Evolutionary conservation across 257 asterid genomes (phyloP).

Genomic region (Salvia splendens): DNA sequence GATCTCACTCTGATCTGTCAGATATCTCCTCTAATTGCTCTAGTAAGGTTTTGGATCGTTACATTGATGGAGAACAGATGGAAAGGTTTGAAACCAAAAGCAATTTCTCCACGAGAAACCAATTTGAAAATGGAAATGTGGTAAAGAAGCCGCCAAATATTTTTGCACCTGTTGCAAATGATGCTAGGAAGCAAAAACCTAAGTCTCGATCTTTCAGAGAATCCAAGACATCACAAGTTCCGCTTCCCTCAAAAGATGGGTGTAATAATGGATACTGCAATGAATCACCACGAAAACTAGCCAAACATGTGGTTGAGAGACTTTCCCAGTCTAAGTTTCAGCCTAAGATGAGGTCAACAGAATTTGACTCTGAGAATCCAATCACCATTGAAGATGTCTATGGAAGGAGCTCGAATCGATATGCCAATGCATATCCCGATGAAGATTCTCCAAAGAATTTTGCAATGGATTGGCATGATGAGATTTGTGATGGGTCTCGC

Average conservation of each 20-base stretch:
- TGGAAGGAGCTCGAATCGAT: conserved; percentile 49
- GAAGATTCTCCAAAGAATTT: conserved; percentile 43
- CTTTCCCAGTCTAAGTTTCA: conserved; percentile 72
- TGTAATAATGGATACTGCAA: conserved; percentile 53
- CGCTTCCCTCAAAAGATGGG: conserved; percentile 51
- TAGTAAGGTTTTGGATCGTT: conserved; percentile 85
- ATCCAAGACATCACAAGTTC: conserved; percentile 46
- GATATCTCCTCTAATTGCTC: conserved; percentile 78
- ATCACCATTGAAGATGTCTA: conserved; percentile 89
- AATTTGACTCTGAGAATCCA: conserved; percentile 60
- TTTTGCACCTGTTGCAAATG: conserved; percentile 48
- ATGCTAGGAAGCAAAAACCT: conserved; percentile 71
- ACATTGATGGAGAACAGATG: conserved; percentile 81
- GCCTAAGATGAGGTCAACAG: conserved; percentile 56
- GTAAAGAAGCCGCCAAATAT: conserved; percentile 57
- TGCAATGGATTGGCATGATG: conserved; percentile 44
- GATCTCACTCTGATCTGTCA: conserved; percentile 59
- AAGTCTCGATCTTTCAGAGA: conserved; percentile 79
- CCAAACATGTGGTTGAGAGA: conserved; percentile 88
- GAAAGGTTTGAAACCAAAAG: conserved; percentile 44
- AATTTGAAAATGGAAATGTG: conserved; percentile 46
- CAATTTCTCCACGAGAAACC: conserved; percentile 43
- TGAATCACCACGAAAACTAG: conserved; percentile 82
- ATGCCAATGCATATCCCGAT: conserved; percentile 55
- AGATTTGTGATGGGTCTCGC: conserved; percentile 45